A percentile compares a stretch with the other conserved stretches of the same genome.
phyloP scores from a whole-genome alignment of 2,329 filamentous ascomycete species.

The Botrytis elliptica region DNA sequence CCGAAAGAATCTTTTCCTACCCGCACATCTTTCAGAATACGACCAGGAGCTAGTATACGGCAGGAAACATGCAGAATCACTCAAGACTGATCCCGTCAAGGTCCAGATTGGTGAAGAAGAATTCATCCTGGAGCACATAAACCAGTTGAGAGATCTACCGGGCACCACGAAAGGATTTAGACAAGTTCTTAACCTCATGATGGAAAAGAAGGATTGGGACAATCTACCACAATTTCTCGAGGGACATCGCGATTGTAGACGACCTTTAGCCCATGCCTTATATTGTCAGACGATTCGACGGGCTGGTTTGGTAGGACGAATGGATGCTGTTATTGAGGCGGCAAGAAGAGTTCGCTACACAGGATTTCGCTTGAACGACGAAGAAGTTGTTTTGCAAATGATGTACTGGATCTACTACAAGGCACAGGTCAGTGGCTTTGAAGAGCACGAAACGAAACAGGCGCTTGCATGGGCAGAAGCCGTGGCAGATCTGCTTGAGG shows the following conservation, averaged over 20 bases:
- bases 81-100: slow-evolving; percentile 55
- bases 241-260: slow-evolving; percentile 31
- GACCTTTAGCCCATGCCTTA: not conserved
- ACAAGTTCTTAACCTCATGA: slow-evolving; percentile 35
- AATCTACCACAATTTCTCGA: slow-evolving; percentile 38
- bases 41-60: slow-evolving; percentile 56
- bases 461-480: slow-evolving; percentile 37
- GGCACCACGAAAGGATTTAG: slow-evolving; percentile 19
- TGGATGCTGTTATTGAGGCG: slow-evolving; percentile 37
- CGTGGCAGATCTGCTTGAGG: slow-evolving; percentile 35
- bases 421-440: slow-evolving; percentile 31
- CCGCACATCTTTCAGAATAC: slow-evolving; percentile 53
- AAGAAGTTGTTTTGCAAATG: slow-evolving; percentile 24
- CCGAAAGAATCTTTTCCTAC: slow-evolving; percentile 60
- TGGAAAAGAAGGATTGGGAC: slow-evolving; percentile 38
- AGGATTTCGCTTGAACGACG: slow-evolving; percentile 31
- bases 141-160: slow-evolving; percentile 31
- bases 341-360: slow-evolving; percentile 34
- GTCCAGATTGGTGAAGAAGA: slow-evolving; percentile 57
- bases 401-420: slow-evolving; percentile 31
- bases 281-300: slow-evolving; percentile 25
- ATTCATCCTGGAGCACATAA: slow-evolving; percentile 36
- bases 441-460: slow-evolving; percentile 30
- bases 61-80: slow-evolving; percentile 46
- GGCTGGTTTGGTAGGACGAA: slow-evolving; percentile 25